A percentile compares a stretch with the other conserved stretches of the same genome.
These are phyloP conservation scores for Baorangia bicolor DNA, from an alignment of 768 basidiomycete species.

Conservation along the genomic window DNA sequence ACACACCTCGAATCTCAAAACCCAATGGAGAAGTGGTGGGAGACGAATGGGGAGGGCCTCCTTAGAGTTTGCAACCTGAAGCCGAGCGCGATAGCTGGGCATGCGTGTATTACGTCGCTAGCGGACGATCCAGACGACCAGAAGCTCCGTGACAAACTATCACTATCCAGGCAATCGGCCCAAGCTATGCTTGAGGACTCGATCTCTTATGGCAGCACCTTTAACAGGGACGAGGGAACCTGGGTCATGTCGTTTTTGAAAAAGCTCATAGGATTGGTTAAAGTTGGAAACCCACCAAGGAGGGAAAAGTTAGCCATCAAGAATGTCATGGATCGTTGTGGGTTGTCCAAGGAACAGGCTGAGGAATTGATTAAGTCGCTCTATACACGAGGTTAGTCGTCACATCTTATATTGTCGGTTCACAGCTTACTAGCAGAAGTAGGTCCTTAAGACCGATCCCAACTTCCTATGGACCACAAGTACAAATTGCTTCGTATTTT, in stretches of 20 bases:
- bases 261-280: conserved; percentile 17
- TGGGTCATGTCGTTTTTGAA: conserved; percentile 28
- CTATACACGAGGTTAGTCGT: conserved; percentile 1
- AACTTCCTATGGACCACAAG: neutral
- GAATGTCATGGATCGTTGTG: conserved; percentile 16
- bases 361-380: conserved; percentile 15
- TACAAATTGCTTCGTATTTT: neutral
- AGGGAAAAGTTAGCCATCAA: conserved; percentile 9
- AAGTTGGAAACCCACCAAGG: conserved; percentile 1
- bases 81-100: conserved; percentile 16
- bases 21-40: conserved; percentile 36
- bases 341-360: conserved; percentile 20
- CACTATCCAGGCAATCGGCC: conserved; percentile 15
- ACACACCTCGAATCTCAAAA: conserved; percentile 36
- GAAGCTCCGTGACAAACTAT: conserved; percentile 4
- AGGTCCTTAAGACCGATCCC: neutral
- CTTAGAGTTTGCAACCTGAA: conserved; percentile 8
- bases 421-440: neutral
- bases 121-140: neutral
- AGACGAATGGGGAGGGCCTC: conserved; percentile 16
- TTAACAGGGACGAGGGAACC: conserved; percentile 11
- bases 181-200: conserved; percentile 24
- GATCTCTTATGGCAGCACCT: conserved; percentile 14
- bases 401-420: neutral
- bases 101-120: conserved; percentile 32